Evolutionary conservation across 225 moss, liverwort and hornwort genomes (phyloP).

Genomic region (Sphagnum contortum): DNA sequence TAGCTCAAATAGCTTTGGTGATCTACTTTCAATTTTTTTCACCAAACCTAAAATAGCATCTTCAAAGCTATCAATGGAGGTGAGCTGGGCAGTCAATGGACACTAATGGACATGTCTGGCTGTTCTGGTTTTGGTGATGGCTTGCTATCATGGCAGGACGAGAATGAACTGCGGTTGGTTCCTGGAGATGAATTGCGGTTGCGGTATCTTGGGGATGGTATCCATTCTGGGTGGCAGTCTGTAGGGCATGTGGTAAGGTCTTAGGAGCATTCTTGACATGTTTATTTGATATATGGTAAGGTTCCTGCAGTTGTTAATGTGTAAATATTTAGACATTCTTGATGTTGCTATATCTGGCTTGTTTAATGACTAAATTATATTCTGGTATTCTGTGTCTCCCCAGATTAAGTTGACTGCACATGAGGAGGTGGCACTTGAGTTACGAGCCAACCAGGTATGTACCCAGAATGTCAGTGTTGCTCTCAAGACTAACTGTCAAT

Average conservation of each 20-base stretch:
- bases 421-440: conserved; percentile 95
- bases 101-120: neutral
- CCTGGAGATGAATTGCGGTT: conserved; percentile 93
- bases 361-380: conserved; percentile 2
- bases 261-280: neutral
- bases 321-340: neutral
- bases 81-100: too few relatives aligned
- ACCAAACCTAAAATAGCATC: neutral
- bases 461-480: neutral
- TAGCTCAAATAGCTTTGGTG: neutral
- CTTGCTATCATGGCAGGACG: conserved; percentile 49
- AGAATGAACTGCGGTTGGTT: conserved; percentile 91
- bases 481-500: neutral
- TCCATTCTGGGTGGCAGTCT: conserved; percentile 96
- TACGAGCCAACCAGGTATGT: conserved; percentile 84
- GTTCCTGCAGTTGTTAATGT: neutral
- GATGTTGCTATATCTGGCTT: neutral
- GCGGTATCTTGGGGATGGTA: conserved; percentile 76
- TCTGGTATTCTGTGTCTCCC: conserved; percentile 3
- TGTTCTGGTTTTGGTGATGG: neutral
- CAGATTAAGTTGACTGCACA: conserved; percentile 96
- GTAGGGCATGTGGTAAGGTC: conserved; percentile 89
- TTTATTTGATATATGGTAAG: neutral
- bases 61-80: too few relatives aligned
- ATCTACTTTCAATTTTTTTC: neutral